phyloP scores from a whole-genome alignment of 2,329 filamentous ascomycete genomes.

The Byssochlamys sp. region DNA sequence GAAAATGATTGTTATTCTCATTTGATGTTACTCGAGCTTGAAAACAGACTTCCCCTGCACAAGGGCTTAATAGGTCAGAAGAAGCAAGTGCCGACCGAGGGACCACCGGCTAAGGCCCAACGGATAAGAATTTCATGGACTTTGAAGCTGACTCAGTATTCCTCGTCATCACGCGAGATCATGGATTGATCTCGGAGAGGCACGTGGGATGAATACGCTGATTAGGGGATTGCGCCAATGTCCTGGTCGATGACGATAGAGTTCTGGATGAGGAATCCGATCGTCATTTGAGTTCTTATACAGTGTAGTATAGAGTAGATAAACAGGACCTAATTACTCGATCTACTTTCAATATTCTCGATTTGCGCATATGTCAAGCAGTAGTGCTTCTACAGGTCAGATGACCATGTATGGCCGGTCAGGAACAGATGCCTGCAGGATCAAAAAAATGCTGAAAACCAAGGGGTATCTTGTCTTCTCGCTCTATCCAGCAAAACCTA shows the following conservation, averaged over 20 bases:
- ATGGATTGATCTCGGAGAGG: neutral
- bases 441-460: conserved; percentile 1
- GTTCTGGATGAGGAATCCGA: neutral
- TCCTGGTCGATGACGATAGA: neutral
- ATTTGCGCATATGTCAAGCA: neutral
- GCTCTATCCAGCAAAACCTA: conserved; percentile 7
- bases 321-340: neutral
- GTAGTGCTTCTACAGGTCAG: neutral
- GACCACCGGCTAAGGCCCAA: no score
- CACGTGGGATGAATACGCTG: neutral
- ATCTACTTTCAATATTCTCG: no score
- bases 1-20: no score
- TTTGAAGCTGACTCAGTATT: neutral
- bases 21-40: no score
- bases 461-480: conserved; percentile 9
- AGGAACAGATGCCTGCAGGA: neutral
- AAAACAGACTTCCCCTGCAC: no score
- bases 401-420: neutral
- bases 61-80: no score
- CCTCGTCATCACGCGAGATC: neutral
- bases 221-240: neutral
- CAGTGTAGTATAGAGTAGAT: neutral
- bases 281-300: neutral
- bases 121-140: neutral
- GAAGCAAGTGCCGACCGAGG: no score